Evolutionary conservation across 441 rosid genomes (phyloP), one percentile per base, ranked within the genome.

Genomic region (Mallotus repandus): DNA sequence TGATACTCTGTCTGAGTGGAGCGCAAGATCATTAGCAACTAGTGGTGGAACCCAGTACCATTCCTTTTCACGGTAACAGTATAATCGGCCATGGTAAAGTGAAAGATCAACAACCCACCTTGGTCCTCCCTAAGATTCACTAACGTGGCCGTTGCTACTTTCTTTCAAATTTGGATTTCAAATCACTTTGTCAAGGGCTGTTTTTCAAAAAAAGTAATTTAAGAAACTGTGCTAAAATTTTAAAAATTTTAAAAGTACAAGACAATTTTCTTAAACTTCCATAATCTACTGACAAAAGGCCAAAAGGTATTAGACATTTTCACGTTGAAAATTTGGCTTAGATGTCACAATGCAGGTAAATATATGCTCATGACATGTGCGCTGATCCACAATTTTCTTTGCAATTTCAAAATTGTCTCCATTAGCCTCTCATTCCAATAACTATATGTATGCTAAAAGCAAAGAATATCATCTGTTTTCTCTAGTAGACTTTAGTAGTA

Each of bases 351-450:
- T 19, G 35, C 62, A 41, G 68, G 10, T 63, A 12, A 35, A 19
- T 21, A 10, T 21, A 48, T 2, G 19, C 32, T 12, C 15, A 50
- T 50, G 54, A 16, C 59, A 67, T 67, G 70, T 67, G 70, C 59
- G 5, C 14, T 13, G 70, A 2, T 11, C 1, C 19, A 5, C 55
- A 46, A 38, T 9, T 32, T 6, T 7, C 21, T 68, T 7, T 56
- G 38, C 7, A 41, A 41, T 56, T 43, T 57, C 52, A 70, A 59
- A 70, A 16, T 58, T 25, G 57, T 70, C 65, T 49, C 65, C 38
- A 5, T 54, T 52, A 13, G 50, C 12, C 50, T 48, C 50, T 29
- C 52, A 49, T 13, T 49, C 11, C 52, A 49, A 8, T 49, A 49
- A 49, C 56, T 53, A 15, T n/a, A 53, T 5, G 3, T 4, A 52